Conservation (phyloP, 495 filamentous ascomycete species). For the Aspergillus homomorphus region DNA sequence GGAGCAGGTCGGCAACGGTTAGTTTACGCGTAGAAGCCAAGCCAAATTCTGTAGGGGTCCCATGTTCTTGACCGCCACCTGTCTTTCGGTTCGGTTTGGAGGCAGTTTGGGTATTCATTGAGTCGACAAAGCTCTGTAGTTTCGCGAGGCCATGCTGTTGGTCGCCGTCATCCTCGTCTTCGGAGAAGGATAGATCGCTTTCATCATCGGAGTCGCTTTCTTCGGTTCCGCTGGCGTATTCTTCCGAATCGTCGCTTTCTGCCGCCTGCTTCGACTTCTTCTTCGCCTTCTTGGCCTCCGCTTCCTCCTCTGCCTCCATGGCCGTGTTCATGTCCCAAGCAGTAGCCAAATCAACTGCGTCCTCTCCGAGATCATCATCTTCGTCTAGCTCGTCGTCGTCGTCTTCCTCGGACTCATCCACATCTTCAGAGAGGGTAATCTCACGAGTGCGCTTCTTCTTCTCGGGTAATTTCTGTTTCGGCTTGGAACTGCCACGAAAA, state of each 20-base stretch:
- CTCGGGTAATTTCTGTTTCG: conserved; percentile 28
- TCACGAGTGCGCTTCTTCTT: conserved; percentile 33
- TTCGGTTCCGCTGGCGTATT: conserved; percentile 33
- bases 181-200: conserved; percentile 46
- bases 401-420: conserved; percentile 47
- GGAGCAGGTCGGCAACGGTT: conserved; percentile 73
- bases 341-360: conserved; percentile 79
- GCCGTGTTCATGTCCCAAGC: conserved; percentile 72
- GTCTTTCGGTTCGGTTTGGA: conserved; percentile 30
- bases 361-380: conserved; percentile 72
- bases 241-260: conserved; percentile 29
- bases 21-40: conserved; percentile 64
- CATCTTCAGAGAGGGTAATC: conserved; percentile 56
- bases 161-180: conserved; percentile 56
- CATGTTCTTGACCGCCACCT: conserved; percentile 45
- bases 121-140: conserved; percentile 67
- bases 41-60: conserved; percentile 55
- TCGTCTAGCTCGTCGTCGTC: conserved; percentile 46
- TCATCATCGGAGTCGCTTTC: conserved; percentile 46
- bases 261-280: conserved; percentile 32
- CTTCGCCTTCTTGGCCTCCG: conserved; percentile 29
- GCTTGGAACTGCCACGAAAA: conserved; percentile 62
- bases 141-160: conserved; percentile 58
- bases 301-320: conserved; percentile 35
- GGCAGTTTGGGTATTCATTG: conserved; percentile 49